A percentile compares a stretch with the other conserved stretches of the same genome.
phyloP scores from a whole-genome alignment of 371 early-diverging fungal genomes.

The Syncephalastrum sp. region DNA sequence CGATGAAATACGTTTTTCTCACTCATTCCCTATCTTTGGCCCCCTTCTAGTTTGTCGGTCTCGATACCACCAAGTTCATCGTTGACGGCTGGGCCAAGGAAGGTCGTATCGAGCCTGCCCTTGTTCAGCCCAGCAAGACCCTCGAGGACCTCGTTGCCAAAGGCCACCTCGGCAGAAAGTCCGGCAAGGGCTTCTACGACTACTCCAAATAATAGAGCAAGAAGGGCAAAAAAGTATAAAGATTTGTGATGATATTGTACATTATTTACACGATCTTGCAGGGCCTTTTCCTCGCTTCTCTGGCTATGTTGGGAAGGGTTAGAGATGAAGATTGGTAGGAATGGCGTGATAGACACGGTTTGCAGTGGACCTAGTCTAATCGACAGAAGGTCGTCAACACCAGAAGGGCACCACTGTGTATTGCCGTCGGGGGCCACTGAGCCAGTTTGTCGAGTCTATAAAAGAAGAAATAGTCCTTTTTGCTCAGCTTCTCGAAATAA shows the following conservation, averaged over 20 bases:
- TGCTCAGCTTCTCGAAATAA: conserved; percentile 38
- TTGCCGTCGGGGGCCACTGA: no score
- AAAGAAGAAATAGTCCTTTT: conserved; percentile 58
- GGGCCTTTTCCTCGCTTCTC: background rate
- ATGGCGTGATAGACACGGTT: background rate
- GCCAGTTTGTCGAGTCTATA: conserved; percentile 54
- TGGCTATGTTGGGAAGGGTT: background rate
- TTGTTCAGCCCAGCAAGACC: conserved; percentile 66
- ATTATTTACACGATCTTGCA: conserved; percentile 6
- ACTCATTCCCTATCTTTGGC: background rate
- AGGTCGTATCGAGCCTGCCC: conserved; percentile 68
- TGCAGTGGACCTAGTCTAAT: background rate
- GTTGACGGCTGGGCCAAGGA: conserved; percentile 84
- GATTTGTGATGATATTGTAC: background rate
- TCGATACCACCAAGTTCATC: conserved; percentile 94
- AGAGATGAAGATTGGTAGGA: background rate
- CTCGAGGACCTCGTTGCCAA: conserved; percentile 76
- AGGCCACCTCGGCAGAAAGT: conserved; percentile 86
- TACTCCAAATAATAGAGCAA: conserved; percentile 48
- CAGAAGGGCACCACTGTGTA: no score
- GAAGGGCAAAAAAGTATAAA: conserved; percentile 11
- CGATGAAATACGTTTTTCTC: background rate
- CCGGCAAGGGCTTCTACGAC: conserved; percentile 88
- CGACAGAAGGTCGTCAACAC: conserved; percentile 2
- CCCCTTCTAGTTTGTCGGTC: conserved; percentile 80